Base-by-base conservation (phyloP, 1,139 yeast species). In the Arxiozyma bovina region DNA sequence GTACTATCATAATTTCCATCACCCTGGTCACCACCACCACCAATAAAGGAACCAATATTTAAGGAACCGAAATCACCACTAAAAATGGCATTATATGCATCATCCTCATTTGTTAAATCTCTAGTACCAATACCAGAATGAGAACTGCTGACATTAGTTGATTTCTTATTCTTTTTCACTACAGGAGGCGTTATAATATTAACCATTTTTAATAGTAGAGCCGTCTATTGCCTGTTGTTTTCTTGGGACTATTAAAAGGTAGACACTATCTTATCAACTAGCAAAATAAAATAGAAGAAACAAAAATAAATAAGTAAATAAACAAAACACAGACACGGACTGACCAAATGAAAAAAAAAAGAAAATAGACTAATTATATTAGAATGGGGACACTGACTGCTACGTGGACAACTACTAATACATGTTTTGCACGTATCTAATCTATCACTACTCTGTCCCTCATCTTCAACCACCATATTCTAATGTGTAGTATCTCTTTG, bases 61-160 rank as follows among this genome's bases (percentile, higher is more conserved):
- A 73, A 56, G 0, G 73, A 62, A 2, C 74, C 74, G 57, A 70
- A 63, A 38, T 66, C 68, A 3, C 73, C 73, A n/a, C 64, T 64
- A 55, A 73, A 65, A 25, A 70, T 61, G 20, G 75, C 73, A 45
- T 63, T 62, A 51, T 70, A 70, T 1, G 74, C 75, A n/a, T 64
- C 71, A 52, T 71, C 71, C 58, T 73, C 76, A 45, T 69, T 63
- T 1, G 71, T 61, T 27, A 69, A 54, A 46, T 67, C 71, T 20
- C 44, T 51, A 12, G 51, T 12, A 34, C n/a, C 6, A 15, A 15
- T 6, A 4, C n/a, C n/a, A 15, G 40, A 15, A 9, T 6, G 17
- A 6, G 22, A 18, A 20, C 27, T 9, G 20, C 12, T 38, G 21
- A 17, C 12, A 30, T 18, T 18, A 15, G 42, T 20, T 43, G 18